phyloP scores from a whole-genome alignment of 2,329 filamentous ascomycete species.

The Pseudogymnoascus sp. region DNA sequence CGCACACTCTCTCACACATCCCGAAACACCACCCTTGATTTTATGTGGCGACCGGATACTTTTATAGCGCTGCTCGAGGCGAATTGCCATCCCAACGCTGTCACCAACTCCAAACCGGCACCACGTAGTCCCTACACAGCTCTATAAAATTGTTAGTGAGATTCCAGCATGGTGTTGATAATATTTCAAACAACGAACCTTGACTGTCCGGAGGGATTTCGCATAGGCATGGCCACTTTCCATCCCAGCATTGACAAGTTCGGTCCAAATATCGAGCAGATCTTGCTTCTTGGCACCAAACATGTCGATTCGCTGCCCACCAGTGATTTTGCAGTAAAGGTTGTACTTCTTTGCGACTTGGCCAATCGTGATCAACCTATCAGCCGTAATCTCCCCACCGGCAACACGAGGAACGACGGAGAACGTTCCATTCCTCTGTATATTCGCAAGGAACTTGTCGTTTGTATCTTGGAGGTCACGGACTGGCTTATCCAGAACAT shows the following conservation, averaged over 20 bases:
- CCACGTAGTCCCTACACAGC: slow-evolving; percentile 86
- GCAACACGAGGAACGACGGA: slow-evolving; percentile 78
- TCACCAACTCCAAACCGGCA: slow-evolving; percentile 84
- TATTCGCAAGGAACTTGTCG: slow-evolving; percentile 79
- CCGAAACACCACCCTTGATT: slow-evolving; percentile 82
- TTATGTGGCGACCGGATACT: slow-evolving; percentile 84
- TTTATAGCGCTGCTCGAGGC: slow-evolving; percentile 85
- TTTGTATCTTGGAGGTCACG: slow-evolving; percentile 85
- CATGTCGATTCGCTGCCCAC: slow-evolving; percentile 86
- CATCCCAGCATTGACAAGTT: slow-evolving; percentile 74
- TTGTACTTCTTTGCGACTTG: slow-evolving; percentile 76
- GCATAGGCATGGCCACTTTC: slow-evolving; percentile 88
- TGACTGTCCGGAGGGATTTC: slow-evolving; percentile 80
- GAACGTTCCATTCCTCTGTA: slow-evolving; percentile 85
- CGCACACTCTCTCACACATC: slow-evolving; percentile 86
- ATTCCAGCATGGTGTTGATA: neutral
- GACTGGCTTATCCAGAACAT: slow-evolving; percentile 62
- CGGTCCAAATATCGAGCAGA: slow-evolving; percentile 71
- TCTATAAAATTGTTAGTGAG: slow-evolving; percentile 29
- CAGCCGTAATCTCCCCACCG: slow-evolving; percentile 79
- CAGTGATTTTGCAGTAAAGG: slow-evolving; percentile 87
- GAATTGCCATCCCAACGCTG: slow-evolving; percentile 82
- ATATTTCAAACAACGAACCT: slow-evolving; percentile 29
- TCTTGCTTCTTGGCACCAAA: slow-evolving; percentile 88
- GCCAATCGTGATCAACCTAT: slow-evolving; percentile 76